Base-by-base conservation (phyloP, 2,329 filamentous ascomycete species). In the Colletotrichum tropicicola region DNA sequence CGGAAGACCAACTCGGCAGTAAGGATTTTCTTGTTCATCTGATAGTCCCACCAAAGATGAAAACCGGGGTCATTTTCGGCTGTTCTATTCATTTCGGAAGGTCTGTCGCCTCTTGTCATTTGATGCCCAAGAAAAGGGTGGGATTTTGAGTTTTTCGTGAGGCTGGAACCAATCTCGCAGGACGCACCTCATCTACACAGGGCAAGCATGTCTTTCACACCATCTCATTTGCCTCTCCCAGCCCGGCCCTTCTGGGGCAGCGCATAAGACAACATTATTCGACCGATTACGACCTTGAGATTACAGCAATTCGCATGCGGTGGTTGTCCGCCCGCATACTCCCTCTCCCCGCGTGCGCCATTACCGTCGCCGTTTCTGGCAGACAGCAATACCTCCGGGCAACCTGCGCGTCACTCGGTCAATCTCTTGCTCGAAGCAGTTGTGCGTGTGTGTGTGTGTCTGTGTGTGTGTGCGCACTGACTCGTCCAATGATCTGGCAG, bases 61-160 rank as follows among this genome's bases (percentile, higher is more conserved):
- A 55, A 44, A 45, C 49, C 44, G 49, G 57, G 49, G 49, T 61
- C 57, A 61, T 35, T 51, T 61, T 65, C 57, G 49, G 57, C 35
- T 61, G 57, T 55, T 61, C 43, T 61, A 43, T 56, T 57, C 57
- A 49, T 55, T 55, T 55, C 32, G 37, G 58, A 28, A 41, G 27
- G 43, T 25, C 19, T 64, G 43, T 55, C 49, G n/a, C 27, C 27
- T 55, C 57, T 44, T 61, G 49, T 44, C 43, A 65, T 65, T 65
- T 65, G 57, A 51, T 55, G 57, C 57, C 57, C 61, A 51, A 35
- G 49, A 43, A 21, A 35, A 44, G 53, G 57, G 61, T 44, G 61
- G 43, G 57, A 39, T 65, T 65, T 65, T 61, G 61, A 65, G 61
- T 65, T 65, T 64, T 61, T 61, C 43, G 37, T 61, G 57, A 61